Conservation (phyloP, 2,329 filamentous ascomycete species). For the Zasmidium cellare region DNA sequence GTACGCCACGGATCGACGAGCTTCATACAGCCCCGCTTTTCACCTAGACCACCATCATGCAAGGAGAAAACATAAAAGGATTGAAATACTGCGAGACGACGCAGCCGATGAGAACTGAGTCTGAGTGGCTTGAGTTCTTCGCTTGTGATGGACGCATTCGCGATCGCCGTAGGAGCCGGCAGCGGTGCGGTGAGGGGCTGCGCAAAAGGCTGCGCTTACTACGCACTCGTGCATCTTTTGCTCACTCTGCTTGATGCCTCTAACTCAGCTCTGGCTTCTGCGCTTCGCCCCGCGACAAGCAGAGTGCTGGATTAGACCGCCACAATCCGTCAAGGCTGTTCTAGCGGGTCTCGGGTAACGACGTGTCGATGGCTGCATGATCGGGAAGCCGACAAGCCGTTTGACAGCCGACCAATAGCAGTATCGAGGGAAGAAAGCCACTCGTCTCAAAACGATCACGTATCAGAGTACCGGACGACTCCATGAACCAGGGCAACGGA, state of each 20-base stretch:
- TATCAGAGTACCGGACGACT: neutral
- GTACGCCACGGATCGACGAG: neutral
- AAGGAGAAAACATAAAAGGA: neutral
- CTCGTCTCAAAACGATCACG: neutral
- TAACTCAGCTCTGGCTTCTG: slow-evolving; percentile 5
- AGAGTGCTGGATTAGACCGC: neutral
- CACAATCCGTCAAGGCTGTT: slow-evolving; percentile 6
- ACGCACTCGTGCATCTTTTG: neutral
- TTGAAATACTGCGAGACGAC: too few relatives aligned
- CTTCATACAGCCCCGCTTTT: neutral
- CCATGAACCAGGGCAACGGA: slow-evolving; percentile 1
- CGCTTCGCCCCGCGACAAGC: slow-evolving; percentile 5
- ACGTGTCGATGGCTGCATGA: slow-evolving; percentile 6
- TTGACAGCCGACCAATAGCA: slow-evolving; percentile 3
- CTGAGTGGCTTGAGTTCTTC: neutral
- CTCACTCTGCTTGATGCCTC: neutral
- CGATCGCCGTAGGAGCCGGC: neutral
- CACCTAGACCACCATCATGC: neutral
- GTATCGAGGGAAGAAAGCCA: neutral
- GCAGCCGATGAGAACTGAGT: too few relatives aligned
- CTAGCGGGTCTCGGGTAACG: slow-evolving; percentile 3
- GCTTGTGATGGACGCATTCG: neutral
- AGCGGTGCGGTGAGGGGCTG: slow-evolving; percentile 4
- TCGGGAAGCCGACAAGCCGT: slow-evolving; percentile 1
- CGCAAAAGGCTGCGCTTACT: neutral